Conservation (phyloP, 441 rosid genomes). For the Raphanus hybrid region DNA sequence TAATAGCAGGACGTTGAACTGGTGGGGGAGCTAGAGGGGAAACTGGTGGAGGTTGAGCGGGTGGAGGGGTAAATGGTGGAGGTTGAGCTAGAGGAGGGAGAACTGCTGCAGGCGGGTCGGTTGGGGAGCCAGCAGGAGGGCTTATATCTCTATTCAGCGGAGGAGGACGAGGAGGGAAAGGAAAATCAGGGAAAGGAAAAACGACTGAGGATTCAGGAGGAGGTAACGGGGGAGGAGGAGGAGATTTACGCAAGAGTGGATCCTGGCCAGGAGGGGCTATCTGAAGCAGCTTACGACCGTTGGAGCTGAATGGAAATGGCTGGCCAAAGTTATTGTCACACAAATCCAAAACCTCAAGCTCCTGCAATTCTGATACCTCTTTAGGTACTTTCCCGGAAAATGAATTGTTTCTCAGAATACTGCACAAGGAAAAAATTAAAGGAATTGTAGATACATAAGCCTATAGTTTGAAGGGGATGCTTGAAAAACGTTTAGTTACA, state of each 20-base stretch:
- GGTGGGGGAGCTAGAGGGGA: background rate
- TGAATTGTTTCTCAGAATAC: conserved; percentile 85
- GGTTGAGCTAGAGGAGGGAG: background rate
- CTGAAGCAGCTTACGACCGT: conserved; percentile 39
- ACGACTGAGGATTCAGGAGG: background rate
- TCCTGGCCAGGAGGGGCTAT: background rate
- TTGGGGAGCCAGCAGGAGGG: background rate
- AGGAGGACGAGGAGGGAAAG: conserved; percentile 8
- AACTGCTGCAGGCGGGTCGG: background rate
- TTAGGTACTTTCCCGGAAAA: conserved; percentile 72
- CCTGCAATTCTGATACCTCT: conserved; percentile 72
- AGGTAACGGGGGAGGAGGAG: conserved; percentile 22
- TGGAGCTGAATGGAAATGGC: conserved; percentile 47
- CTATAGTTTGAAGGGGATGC: background rate
- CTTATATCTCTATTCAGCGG: background rate
- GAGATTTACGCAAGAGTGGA: background rate
- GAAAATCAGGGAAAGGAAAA: background rate
- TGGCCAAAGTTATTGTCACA: conserved; percentile 82
- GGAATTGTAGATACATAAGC: background rate
- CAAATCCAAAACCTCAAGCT: conserved; percentile 84
- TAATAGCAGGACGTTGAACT: background rate
- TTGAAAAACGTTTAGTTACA: conserved; percentile 52
- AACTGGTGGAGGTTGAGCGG: background rate
- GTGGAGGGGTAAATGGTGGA: background rate
- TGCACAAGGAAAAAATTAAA: conserved; percentile 39